These are phyloP conservation scores for Penicillium pulvis DNA, from an alignment of 495 filamentous ascomycete species.

Conservation along the genomic window DNA sequence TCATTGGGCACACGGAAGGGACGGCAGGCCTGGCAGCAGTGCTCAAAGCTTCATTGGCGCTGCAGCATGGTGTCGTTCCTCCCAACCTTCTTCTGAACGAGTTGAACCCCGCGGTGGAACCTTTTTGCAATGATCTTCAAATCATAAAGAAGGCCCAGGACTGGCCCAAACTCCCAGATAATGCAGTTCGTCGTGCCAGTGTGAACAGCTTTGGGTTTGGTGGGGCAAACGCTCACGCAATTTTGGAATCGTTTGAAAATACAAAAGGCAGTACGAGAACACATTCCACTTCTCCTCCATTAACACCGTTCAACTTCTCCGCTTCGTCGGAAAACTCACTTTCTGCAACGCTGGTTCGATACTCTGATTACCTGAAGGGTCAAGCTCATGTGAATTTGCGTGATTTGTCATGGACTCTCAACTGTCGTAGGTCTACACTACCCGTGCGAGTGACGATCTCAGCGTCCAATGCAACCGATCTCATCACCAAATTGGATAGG, in stretches of 20 bases:
- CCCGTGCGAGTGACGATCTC: conserved; percentile 23
- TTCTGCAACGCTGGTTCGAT: conserved; percentile 15
- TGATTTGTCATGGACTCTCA: conserved; percentile 32
- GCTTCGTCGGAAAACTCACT: conserved; percentile 29
- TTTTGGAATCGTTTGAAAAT: conserved; percentile 48
- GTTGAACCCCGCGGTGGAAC: conserved; percentile 36
- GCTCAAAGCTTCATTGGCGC: conserved; percentile 36
- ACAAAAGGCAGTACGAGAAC: background rate
- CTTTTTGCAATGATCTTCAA: conserved; percentile 37
- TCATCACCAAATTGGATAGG: conserved; percentile 14
- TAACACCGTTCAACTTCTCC: conserved; percentile 30
- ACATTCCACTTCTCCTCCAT: background rate
- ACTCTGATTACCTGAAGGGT: conserved; percentile 22
- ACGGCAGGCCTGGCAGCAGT: conserved; percentile 58
- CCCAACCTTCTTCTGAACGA: conserved; percentile 59
- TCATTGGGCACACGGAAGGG: conserved; percentile 60
- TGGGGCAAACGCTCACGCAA: conserved; percentile 64
- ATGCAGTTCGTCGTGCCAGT: conserved; percentile 32
- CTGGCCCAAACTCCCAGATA: conserved; percentile 16
- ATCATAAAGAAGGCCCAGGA: conserved; percentile 17
- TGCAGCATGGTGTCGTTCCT: conserved; percentile 54
- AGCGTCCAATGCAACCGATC: conserved; percentile 13
- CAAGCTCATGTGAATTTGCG: conserved; percentile 11
- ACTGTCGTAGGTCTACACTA: conserved; percentile 20
- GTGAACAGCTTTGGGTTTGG: conserved; percentile 61